A percentile compares a stretch with the other conserved stretches of the same genome.
Conservation (phyloP, 1,284 basidiomycete species). For the Marasmius oreades region DNA sequence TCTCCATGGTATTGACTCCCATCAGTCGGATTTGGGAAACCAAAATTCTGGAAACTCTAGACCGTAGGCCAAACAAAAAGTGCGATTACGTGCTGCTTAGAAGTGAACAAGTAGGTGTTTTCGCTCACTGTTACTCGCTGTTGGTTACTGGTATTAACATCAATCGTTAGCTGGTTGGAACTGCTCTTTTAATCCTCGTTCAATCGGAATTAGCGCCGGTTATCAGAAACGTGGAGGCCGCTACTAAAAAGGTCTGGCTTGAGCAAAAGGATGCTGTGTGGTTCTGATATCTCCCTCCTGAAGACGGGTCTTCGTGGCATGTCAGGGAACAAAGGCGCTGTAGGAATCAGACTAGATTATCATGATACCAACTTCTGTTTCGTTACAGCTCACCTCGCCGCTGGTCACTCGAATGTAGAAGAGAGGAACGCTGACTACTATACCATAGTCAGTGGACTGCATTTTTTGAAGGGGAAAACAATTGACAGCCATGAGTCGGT, state of each 20-base stretch:
- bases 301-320: slow-evolving; percentile 95
- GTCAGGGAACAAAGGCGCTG: slow-evolving; percentile 96
- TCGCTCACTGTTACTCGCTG: too few species aligned
- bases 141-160: too few species aligned
- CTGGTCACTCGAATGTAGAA: slow-evolving; percentile 85
- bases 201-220: slow-evolving; percentile 73
- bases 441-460: slow-evolving; percentile 81
- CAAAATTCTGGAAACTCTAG: slow-evolving; percentile 77
- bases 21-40: slow-evolving; percentile 83
- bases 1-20: slow-evolving; percentile 3
- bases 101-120: slow-evolving; percentile 75
- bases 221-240: slow-evolving; percentile 89
- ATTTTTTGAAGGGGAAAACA: slow-evolving; percentile 86
- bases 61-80: slow-evolving; percentile 61
- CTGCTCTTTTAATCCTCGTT: slow-evolving; percentile 85
- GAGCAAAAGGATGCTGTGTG: too few species aligned
- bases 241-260: slow-evolving; percentile 77
- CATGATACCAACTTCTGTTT: slow-evolving; percentile 93
- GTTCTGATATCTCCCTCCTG: slow-evolving; percentile 4
- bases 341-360: slow-evolving; percentile 89
- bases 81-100: slow-evolving; percentile 83
- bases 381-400: slow-evolving; percentile 93
- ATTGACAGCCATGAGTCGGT: slow-evolving; percentile 88
- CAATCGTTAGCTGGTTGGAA: slow-evolving; percentile 93
- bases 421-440: slow-evolving; percentile 93